Conservation (phyloP, 495 filamentous ascomycete species). For the Pyrenula massariospora region DNA sequence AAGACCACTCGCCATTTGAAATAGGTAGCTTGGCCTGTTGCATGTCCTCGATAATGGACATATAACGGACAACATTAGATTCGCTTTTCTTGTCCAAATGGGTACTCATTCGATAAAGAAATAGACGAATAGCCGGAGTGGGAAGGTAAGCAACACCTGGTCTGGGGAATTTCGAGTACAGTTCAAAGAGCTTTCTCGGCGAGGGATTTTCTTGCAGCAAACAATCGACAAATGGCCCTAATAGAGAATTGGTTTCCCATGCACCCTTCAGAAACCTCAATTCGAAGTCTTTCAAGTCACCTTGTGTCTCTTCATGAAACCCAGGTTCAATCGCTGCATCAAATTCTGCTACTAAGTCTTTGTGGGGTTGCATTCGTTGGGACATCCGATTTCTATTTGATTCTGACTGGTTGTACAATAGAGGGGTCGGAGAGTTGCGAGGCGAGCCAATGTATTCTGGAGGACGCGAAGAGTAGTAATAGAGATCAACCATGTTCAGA, state of each 20-base stretch:
- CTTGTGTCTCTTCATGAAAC: background rate
- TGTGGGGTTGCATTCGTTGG: background rate
- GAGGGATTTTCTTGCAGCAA: constrained; percentile 29
- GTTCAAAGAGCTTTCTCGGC: constrained; percentile 42
- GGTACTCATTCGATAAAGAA: background rate
- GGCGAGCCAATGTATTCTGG: background rate
- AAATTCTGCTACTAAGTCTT: background rate
- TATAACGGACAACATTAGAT: constrained; percentile 63
- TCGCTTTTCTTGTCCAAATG: constrained; percentile 39
- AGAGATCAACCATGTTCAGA: background rate
- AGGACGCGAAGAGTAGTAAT: background rate
- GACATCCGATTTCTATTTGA: background rate
- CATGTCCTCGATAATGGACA: constrained; percentile 75
- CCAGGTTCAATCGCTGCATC: background rate
- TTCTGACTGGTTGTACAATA: background rate
- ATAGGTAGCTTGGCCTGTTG: constrained; percentile 53
- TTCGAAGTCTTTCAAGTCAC: background rate
- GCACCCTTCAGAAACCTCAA: background rate
- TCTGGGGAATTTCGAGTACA: constrained; percentile 48
- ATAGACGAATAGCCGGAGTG: constrained; percentile 12
- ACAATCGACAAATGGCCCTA: constrained; percentile 28
- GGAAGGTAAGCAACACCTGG: constrained; percentile 59
- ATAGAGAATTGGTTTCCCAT: constrained; percentile 1
- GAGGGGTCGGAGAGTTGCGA: background rate
- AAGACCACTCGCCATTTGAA: constrained; percentile 62